Percentiles rank a stretch among this genome's conserved stretches.
These are phyloP conservation scores for Arthroderma sp. DNA, from an alignment of 2,329 filamentous ascomycete genomes.

Conservation along the genomic window DNA sequence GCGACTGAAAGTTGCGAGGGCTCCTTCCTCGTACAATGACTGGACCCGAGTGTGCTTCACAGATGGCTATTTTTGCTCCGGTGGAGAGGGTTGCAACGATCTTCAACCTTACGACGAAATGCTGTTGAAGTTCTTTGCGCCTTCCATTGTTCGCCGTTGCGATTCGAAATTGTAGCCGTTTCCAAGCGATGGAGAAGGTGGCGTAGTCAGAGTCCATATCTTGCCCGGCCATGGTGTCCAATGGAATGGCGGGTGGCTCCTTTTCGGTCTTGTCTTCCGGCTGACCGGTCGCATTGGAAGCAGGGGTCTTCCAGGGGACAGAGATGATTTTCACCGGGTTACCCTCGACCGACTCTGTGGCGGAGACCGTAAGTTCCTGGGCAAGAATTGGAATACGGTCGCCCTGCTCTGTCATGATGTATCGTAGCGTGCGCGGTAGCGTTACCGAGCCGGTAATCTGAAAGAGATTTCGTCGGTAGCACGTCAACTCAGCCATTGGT, in stretches of 20 bases:
- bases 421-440: slow-evolving; percentile 62
- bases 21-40: slow-evolving; percentile 90
- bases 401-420: slow-evolving; percentile 69
- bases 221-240: slow-evolving; percentile 52
- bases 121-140: slow-evolving; percentile 87
- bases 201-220: slow-evolving; percentile 71
- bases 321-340: slow-evolving; percentile 88
- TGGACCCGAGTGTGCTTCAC: slow-evolving; percentile 73
- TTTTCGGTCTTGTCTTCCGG: slow-evolving; percentile 57
- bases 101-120: slow-evolving; percentile 82
- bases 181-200: slow-evolving; percentile 88
- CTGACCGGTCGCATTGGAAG: slow-evolving; percentile 55
- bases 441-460: slow-evolving; percentile 87
- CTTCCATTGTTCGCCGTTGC: slow-evolving; percentile 94
- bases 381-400: slow-evolving; percentile 69
- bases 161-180: slow-evolving; percentile 82
- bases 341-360: slow-evolving; percentile 87
- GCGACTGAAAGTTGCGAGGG: slow-evolving; percentile 84
- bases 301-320: slow-evolving; percentile 94
- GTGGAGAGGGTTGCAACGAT: slow-evolving; percentile 72
- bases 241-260: slow-evolving; percentile 69
- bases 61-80: slow-evolving; percentile 66
- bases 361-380: slow-evolving; percentile 79
- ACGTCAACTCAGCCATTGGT: slow-evolving; percentile 64
- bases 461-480: slow-evolving; percentile 90